A percentile compares a stretch with the other conserved stretches of the same genome.
These are phyloP conservation scores for Aspergillus pseudotamarii DNA, from an alignment of 2,329 filamentous ascomycete species.

Conservation along the genomic window DNA sequence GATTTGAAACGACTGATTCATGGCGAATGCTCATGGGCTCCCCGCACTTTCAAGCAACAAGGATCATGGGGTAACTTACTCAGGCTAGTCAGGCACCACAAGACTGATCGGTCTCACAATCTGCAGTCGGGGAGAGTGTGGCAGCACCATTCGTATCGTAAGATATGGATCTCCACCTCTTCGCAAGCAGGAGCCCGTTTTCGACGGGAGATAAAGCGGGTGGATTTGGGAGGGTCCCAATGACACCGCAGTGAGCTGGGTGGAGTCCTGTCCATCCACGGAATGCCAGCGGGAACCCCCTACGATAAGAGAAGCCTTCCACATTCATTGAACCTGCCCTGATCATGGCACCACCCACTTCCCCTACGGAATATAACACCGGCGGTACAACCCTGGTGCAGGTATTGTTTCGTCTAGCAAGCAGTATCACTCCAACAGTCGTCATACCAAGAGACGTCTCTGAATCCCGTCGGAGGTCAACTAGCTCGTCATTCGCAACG, in stretches of 20 bases:
- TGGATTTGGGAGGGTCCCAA: not conserved
- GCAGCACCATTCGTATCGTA: not conserved
- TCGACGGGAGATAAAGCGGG: not conserved
- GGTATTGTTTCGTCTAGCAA: not conserved
- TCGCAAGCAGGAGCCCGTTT: not conserved
- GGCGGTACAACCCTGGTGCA: not conserved
- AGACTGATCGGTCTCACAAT: not conserved
- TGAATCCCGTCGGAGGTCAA: not conserved
- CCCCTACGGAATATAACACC: not conserved
- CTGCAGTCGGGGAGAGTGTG: not conserved
- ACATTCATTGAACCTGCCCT: not conserved
- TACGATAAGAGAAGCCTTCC: not conserved
- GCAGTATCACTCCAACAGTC: not conserved
- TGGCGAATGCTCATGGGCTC: not conserved
- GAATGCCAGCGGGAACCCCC: not conserved
- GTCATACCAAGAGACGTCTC: not conserved
- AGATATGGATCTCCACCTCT: not conserved
- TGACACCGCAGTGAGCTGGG: not conserved
- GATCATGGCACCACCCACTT: not conserved
- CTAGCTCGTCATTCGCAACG: not conserved
- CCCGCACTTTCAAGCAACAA: not conserved
- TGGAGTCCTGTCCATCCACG: not conserved
- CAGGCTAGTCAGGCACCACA: constrained; percentile 2
- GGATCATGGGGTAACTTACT: not conserved
- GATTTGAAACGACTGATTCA: not conserved